These are phyloP conservation scores for Thalassia testudinum DNA, from an alignment of 116 monocot species.

Conservation along the genomic window DNA sequence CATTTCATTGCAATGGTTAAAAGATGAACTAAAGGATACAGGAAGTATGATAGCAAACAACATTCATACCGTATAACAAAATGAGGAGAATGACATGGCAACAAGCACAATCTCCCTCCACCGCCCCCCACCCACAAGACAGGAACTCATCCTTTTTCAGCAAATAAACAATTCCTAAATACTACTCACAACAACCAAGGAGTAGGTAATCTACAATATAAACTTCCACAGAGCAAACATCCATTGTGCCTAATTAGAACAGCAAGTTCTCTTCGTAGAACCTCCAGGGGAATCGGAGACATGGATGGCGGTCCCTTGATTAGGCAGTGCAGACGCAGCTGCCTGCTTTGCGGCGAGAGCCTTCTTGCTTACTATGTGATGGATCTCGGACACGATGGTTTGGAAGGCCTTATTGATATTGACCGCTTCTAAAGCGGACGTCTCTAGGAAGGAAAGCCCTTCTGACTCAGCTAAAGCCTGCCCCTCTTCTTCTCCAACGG, in stretches of 20 bases:
- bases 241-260: constrained; percentile 8
- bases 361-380: constrained; percentile 60
- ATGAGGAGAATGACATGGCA: too few relatives aligned
- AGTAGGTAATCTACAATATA: too few relatives aligned
- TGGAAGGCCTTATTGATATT: constrained; percentile 68
- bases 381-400: constrained; percentile 42
- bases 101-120: too few relatives aligned
- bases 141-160: too few relatives aligned
- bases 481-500: constrained; percentile 26
- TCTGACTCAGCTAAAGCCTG: constrained; percentile 47
- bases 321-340: constrained; percentile 14
- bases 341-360: constrained; percentile 60
- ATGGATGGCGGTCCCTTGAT: constrained; percentile 57
- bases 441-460: constrained; percentile 61
- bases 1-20: too few relatives aligned
- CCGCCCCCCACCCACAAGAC: too few relatives aligned
- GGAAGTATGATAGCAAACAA: too few relatives aligned
- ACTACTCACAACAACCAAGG: too few relatives aligned
- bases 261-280: constrained; percentile 8
- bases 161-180: too few relatives aligned
- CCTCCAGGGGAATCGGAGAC: constrained; percentile 28
- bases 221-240: too few relatives aligned
- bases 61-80: too few relatives aligned
- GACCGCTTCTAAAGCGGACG: constrained; percentile 55
- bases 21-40: too few relatives aligned